These are phyloP conservation scores for Sporothrix protearum DNA, from an alignment of 2,329 filamentous ascomycete genomes.

Conservation along the genomic window DNA sequence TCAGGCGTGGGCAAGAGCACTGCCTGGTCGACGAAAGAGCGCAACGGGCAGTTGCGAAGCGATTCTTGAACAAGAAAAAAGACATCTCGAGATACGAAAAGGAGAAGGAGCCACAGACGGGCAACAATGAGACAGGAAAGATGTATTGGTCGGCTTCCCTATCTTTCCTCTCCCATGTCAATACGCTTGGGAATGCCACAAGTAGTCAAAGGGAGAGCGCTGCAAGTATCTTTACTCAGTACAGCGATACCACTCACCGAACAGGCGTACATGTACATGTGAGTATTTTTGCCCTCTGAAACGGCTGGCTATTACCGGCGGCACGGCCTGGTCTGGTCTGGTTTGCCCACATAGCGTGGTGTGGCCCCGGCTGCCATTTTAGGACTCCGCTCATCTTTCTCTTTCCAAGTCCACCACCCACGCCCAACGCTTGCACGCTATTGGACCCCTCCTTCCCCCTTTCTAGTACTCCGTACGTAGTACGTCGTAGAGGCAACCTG, in stretches of 20 bases:
- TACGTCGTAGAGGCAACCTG: no score
- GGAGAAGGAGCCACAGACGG: background rate
- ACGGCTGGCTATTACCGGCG: conserved; percentile 18
- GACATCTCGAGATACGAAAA: background rate
- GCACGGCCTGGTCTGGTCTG: conserved; percentile 12
- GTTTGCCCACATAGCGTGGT: background rate
- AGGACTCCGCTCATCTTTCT: conserved; percentile 11
- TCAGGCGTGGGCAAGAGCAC: background rate
- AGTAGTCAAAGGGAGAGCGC: background rate
- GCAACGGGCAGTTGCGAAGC: background rate
- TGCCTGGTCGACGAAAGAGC: background rate
- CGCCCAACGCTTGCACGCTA: conserved; percentile 21
- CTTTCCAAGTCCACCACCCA: conserved; percentile 11
- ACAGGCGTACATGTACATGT: no score
- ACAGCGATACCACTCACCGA: background rate
- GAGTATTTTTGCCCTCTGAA: conserved; percentile 11
- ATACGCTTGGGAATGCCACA: background rate
- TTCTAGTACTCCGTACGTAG: no score
- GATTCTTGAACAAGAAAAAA: background rate
- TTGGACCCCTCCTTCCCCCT: conserved; percentile 26
- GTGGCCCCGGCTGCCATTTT: conserved; percentile 9
- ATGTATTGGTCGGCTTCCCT: background rate
- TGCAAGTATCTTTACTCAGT: no score
- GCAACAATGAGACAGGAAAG: background rate
- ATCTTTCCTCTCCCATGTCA: background rate